phyloP scores from a whole-genome alignment of 2,329 filamentous ascomycete species.

The Chaetomiaceae sp. region DNA sequence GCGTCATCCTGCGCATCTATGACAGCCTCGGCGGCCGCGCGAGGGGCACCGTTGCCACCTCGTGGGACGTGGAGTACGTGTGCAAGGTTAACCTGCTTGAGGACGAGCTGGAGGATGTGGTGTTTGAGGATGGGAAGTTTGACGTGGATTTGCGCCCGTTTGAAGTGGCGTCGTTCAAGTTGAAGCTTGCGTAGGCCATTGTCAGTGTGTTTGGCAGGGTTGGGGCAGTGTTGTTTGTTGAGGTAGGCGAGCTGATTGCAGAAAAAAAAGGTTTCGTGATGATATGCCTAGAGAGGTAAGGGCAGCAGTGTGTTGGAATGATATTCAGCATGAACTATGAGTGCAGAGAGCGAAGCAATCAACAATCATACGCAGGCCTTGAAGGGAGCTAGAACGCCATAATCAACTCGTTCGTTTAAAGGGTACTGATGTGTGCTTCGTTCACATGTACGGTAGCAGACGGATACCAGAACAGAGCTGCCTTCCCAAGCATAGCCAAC shows the following conservation, averaged over 20 bases:
- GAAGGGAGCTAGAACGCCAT: no score
- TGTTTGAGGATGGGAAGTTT: constrained; percentile 45
- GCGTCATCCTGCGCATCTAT: constrained; percentile 78
- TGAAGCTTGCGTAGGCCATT: constrained; percentile 18
- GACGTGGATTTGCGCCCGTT: constrained; percentile 67
- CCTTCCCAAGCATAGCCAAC: background rate
- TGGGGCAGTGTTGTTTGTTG: background rate
- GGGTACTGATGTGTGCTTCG: no score
- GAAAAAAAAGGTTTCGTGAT: no score
- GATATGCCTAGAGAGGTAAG: no score
- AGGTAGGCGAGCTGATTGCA: no score
- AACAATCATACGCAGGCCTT: no score
- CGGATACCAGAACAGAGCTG: background rate
- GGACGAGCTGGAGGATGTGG: constrained; percentile 68
- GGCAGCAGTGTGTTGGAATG: no score
- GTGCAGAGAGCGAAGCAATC: no score
- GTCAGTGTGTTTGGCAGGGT: background rate
- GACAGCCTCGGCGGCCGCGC: constrained; percentile 80
- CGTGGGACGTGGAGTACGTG: constrained; percentile 66
- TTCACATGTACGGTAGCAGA: no score
- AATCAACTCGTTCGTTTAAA: no score
- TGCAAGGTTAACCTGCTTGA: constrained; percentile 84
- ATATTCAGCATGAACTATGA: no score
- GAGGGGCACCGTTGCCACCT: constrained; percentile 62
- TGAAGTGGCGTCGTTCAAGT: constrained; percentile 70